phyloP scores from a whole-genome alignment of 345 rosid genomes.

The Lenwebbia sp. region DNA sequence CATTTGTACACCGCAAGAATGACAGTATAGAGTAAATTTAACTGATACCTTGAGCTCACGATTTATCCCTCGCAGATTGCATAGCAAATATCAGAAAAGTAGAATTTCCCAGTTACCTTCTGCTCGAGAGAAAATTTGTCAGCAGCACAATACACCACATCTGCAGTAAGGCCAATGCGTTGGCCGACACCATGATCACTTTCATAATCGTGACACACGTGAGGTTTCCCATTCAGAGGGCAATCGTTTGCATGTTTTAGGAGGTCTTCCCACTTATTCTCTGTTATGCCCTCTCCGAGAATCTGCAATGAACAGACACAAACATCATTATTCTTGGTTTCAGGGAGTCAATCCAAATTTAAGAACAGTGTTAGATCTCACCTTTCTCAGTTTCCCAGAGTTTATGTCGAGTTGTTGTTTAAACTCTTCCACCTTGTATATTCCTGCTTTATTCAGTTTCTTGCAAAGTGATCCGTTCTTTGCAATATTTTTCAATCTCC shows the following conservation, averaged over 20 bases:
- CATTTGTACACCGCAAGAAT: neutral
- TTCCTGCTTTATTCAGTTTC: constrained; percentile 58
- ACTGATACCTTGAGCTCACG: neutral
- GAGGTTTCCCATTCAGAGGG: neutral
- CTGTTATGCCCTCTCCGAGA: neutral
- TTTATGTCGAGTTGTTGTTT: constrained; percentile 42
- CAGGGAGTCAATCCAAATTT: neutral
- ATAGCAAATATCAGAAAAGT: neutral
- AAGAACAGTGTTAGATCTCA: neutral
- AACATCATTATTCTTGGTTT: neutral
- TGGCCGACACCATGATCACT: neutral
- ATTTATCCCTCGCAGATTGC: neutral
- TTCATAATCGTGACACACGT: no score
- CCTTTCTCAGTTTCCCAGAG: neutral
- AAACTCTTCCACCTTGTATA: constrained; percentile 55
- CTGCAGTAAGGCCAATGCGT: no score
- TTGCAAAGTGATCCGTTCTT: constrained; percentile 70
- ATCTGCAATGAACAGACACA: neutral
- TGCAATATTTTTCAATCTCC: constrained; percentile 83
- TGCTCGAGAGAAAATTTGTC: neutral
- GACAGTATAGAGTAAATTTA: neutral
- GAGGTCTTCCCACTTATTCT: neutral
- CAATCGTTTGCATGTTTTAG: neutral
- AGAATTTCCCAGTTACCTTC: neutral
- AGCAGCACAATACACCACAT: neutral